These are phyloP conservation scores for Excoecaria agallocha DNA, from an alignment of 345 rosid genomes.

Conservation along the genomic window DNA sequence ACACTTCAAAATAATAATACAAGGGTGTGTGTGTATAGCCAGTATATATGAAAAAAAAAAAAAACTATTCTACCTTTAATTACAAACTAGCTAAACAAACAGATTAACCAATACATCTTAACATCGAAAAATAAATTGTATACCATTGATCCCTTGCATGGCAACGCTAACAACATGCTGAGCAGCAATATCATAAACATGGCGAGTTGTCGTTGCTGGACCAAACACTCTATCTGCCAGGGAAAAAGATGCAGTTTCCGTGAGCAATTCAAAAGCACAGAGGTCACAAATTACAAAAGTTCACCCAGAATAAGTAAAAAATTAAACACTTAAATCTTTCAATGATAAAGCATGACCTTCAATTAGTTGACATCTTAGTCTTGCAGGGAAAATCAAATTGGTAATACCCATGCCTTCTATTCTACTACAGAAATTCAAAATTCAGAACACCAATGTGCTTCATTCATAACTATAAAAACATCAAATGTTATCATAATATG, in stretches of 20 bases:
- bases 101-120: too few species aligned
- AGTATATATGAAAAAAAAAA: too few species aligned
- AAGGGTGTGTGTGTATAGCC: too few species aligned
- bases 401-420: neutral
- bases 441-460: neutral
- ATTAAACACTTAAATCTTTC: neutral
- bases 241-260: neutral
- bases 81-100: too few species aligned
- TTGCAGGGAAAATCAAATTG: neutral
- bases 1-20: too few species aligned
- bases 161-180: conserved; percentile 77
- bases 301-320: neutral
- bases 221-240: conserved; percentile 74
- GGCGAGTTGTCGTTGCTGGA: conserved; percentile 86
- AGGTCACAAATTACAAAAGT: neutral
- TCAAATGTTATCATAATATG: neutral
- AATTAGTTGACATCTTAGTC: neutral
- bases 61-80: too few species aligned
- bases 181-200: conserved; percentile 79
- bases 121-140: neutral
- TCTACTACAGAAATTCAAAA: neutral
- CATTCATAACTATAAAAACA: neutral
- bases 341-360: neutral
- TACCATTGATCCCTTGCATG: conserved; percentile 83
- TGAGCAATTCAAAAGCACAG: neutral